A percentile compares a stretch with the other conserved stretches of the same genome.
These are phyloP conservation scores for Isatis tinctoria DNA, from an alignment of 345 rosid species.

Conservation along the genomic window DNA sequence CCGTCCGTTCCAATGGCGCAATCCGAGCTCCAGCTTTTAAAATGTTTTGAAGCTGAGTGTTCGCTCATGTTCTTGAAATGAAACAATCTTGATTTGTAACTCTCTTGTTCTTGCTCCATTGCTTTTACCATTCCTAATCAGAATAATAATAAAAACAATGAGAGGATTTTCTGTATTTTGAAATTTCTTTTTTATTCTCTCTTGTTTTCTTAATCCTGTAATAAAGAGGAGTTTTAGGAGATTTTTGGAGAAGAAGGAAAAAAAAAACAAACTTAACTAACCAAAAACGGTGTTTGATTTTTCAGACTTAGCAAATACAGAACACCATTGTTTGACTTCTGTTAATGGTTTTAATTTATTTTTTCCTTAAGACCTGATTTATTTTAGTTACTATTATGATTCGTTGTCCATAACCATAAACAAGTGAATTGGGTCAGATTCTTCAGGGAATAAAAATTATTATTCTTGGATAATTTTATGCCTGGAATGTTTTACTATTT, in stretches of 20 bases:
- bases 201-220: slow-evolving; percentile 19
- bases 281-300: slow-evolving; percentile 15
- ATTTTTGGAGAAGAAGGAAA: neutral
- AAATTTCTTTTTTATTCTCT: slow-evolving; percentile 11
- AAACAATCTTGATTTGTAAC: slow-evolving; percentile 49
- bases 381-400: slow-evolving; percentile 20
- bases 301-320: slow-evolving; percentile 33
- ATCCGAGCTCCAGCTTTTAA: slow-evolving; percentile 55
- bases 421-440: slow-evolving; percentile 22
- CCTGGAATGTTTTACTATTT: slow-evolving; percentile 31
- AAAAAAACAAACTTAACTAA: slow-evolving; percentile 20
- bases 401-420: slow-evolving; percentile 33
- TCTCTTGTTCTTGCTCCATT: slow-evolving; percentile 69
- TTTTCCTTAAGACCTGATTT: slow-evolving; percentile 6
- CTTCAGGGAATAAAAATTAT: neutral
- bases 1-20: slow-evolving; percentile 29
- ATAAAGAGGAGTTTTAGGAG: slow-evolving; percentile 30
- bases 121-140: slow-evolving; percentile 39
- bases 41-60: slow-evolving; percentile 34
- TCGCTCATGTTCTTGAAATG: slow-evolving; percentile 52
- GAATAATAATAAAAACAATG: neutral
- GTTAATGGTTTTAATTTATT: slow-evolving; percentile 16
- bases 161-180: neutral
- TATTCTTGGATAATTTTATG: too few relatives aligned
- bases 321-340: slow-evolving; percentile 29